Percentiles rank a stretch among this genome's conserved stretches.
Conservation (phyloP, 1,139 yeast genomes). For the Candida labiduridarum region DNA sequence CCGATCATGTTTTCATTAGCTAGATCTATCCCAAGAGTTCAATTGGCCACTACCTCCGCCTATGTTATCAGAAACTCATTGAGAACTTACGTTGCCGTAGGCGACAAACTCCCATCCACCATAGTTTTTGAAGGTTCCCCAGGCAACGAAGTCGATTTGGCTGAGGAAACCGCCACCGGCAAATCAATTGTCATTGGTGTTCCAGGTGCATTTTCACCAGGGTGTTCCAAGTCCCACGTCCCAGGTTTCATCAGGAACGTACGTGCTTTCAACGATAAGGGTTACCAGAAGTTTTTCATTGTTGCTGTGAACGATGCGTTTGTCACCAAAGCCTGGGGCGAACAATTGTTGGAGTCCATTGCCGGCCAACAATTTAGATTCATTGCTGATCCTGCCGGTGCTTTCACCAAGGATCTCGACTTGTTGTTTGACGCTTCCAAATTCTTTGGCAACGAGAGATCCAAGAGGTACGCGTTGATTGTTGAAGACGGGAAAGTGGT, state of each 20-base stretch:
- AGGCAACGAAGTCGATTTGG: constrained; percentile 61
- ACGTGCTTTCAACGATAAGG: constrained; percentile 61
- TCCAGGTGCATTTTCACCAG: constrained; percentile 92
- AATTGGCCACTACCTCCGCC: constrained; percentile 4
- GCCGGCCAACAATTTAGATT: constrained; percentile 50
- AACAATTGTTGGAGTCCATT: constrained; percentile 18
- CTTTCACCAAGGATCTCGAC: constrained; percentile 65
- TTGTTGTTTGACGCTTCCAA: constrained; percentile 70
- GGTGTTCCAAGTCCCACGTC: constrained; percentile 75
- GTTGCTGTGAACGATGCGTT: constrained; percentile 86
- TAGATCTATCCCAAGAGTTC: constrained; percentile 11
- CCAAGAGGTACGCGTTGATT: constrained; percentile 74
- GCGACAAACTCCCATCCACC: constrained; percentile 59
- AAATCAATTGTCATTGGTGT: constrained; percentile 74
- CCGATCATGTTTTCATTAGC: constrained; percentile 11
- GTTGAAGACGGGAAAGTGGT: constrained; percentile 74
- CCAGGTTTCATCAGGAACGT: constrained; percentile 70
- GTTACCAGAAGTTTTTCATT: constrained; percentile 60
- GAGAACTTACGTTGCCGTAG: constrained; percentile 43
- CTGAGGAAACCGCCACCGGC: constrained; percentile 53
- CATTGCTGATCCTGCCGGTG: constrained; percentile 78
- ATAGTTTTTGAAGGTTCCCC: constrained; percentile 67
- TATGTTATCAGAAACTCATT: constrained; percentile 11
- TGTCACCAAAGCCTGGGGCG: constrained; percentile 63
- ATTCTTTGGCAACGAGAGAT: constrained; percentile 73